phyloP scores from a whole-genome alignment of 768 basidiomycete genomes.

The Leccinum subtestaceum region DNA sequence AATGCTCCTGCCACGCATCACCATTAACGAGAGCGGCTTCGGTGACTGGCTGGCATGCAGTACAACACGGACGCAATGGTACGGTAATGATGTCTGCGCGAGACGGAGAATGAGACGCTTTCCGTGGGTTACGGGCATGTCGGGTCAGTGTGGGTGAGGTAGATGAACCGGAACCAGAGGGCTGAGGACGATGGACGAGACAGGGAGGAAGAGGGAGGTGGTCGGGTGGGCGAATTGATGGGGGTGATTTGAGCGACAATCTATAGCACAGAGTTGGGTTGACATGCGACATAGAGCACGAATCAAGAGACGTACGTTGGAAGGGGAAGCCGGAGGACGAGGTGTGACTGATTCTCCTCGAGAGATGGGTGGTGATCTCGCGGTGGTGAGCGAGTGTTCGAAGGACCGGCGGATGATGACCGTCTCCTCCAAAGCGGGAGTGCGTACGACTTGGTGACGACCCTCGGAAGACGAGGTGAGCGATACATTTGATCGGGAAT shows the following conservation, averaged over 20 bases:
- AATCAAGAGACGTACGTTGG: constrained; percentile 47
- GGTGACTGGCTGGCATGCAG: constrained; percentile 55
- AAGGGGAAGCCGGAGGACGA: constrained; percentile 59
- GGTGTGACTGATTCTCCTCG: constrained; percentile 39
- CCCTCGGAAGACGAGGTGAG: constrained; percentile 42
- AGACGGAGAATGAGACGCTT: constrained; percentile 32
- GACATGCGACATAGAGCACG: background rate
- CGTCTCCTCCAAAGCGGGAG: constrained; percentile 64
- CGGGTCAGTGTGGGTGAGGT: constrained; percentile 3
- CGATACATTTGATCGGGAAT: constrained; percentile 55
- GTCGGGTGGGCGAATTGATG: constrained; percentile 37
- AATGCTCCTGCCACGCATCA: constrained; percentile 60
- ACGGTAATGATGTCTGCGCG: constrained; percentile 47
- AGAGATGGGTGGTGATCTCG: constrained; percentile 13
- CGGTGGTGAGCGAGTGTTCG: constrained; percentile 21
- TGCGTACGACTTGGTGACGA: constrained; percentile 64
- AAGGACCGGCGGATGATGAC: constrained; percentile 10
- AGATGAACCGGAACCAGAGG: constrained; percentile 3
- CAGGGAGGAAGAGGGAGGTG: constrained; percentile 48
- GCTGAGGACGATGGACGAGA: constrained; percentile 47
- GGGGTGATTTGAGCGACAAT: constrained; percentile 41
- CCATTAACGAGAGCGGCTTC: constrained; percentile 56
- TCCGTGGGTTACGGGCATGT: constrained; percentile 20
- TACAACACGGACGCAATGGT: constrained; percentile 71
- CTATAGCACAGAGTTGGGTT: constrained; percentile 25